Conservation (phyloP, 345 rosid species). For the Lepidium sativum region DNA sequence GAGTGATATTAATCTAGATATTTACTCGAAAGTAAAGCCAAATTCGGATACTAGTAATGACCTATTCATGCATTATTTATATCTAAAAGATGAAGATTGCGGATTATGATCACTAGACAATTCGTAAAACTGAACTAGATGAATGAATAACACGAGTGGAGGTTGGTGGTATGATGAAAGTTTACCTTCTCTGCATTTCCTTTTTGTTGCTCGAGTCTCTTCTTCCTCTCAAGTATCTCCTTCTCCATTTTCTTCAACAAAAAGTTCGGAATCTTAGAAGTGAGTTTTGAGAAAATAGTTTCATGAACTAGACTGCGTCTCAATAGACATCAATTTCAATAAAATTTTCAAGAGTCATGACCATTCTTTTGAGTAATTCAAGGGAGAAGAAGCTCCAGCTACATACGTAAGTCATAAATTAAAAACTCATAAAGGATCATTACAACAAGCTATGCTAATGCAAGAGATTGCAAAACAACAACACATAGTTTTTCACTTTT, state of each 20-base stretch:
- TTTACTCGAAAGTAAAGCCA: not conserved
- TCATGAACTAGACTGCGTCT: not conserved
- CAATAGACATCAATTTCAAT: not conserved
- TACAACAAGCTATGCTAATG: not conserved
- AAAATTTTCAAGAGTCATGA: not conserved
- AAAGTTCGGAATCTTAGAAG: not conserved
- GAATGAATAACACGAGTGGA: not conserved
- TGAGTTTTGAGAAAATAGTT: not conserved
- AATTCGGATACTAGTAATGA: not conserved
- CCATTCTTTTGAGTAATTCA: not conserved
- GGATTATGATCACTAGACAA: not conserved
- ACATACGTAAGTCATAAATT: not conserved
- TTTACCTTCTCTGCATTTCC: constrained; percentile 51
- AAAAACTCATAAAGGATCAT: not conserved
- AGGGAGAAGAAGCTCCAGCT: not conserved
- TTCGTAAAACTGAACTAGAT: not conserved
- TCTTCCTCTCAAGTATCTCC: constrained; percentile 61
- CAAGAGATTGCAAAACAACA: not conserved
- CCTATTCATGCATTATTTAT: not conserved
- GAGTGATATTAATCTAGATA: not conserved
- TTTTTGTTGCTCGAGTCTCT: constrained; percentile 54
- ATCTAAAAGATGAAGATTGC: not conserved
- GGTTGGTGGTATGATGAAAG: not conserved
- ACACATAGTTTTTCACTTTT: not conserved
- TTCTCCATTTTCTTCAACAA: constrained; percentile 72